Conservation (phyloP, 1,139 yeast species). For the Zygosaccharomyces sapae region DNA sequence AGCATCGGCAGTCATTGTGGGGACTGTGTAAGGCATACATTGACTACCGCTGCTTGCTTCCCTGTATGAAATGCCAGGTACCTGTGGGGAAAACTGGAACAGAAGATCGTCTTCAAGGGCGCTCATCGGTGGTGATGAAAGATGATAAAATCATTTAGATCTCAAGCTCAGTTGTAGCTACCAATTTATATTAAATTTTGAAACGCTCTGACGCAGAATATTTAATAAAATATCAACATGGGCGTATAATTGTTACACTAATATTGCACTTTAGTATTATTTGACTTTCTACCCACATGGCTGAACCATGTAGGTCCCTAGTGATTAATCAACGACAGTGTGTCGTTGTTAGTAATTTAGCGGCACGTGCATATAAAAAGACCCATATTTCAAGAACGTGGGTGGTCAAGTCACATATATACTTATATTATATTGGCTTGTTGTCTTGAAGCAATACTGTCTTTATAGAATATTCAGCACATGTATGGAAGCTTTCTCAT, state of each 20-base stretch:
- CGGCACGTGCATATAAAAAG: background rate
- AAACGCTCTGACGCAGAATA: no score
- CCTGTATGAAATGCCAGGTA: background rate
- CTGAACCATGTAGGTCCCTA: no score
- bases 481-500: background rate
- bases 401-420: background rate
- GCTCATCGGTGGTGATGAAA: background rate
- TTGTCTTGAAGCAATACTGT: background rate
- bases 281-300: no score
- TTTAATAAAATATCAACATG: no score
- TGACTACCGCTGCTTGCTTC: background rate
- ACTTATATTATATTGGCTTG: no score
- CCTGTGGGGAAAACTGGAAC: slow-evolving; percentile 3
- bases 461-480: background rate
- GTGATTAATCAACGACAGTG: background rate
- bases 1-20: background rate
- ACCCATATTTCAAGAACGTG: background rate
- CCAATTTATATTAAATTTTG: background rate
- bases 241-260: no score
- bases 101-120: slow-evolving; percentile 1
- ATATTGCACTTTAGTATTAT: no score
- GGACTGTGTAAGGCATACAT: slow-evolving; percentile 2
- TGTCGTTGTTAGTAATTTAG: background rate
- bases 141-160: no score
- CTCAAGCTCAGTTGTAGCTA: background rate